Conservation (phyloP, 495 filamentous ascomycete species). For the Aspergillus kassunensis region DNA sequence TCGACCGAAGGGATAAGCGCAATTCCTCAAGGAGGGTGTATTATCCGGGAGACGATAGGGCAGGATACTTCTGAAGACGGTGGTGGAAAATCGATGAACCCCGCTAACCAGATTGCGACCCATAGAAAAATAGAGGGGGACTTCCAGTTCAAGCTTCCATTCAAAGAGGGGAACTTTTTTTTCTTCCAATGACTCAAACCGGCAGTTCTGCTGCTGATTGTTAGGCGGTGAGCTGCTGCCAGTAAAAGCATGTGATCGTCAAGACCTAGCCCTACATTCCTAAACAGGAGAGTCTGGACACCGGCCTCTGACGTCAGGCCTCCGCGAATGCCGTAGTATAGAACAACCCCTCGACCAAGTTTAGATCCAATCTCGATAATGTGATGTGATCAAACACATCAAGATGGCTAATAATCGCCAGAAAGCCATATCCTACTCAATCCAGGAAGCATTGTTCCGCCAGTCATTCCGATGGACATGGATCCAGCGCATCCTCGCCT, state of each 20-base stretch:
- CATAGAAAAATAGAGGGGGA: constrained; percentile 32
- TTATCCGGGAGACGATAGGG: constrained; percentile 14
- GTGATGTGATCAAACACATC: too few relatives aligned
- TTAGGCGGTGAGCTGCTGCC: constrained; percentile 32
- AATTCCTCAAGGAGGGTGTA: constrained; percentile 12
- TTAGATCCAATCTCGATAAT: too few relatives aligned
- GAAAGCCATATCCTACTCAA: constrained; percentile 29
- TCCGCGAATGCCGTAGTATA: constrained; percentile 2
- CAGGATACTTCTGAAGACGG: constrained; percentile 20
- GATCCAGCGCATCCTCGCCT: constrained; percentile 27
- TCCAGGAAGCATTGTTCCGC: constrained; percentile 31
- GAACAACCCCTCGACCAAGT: too few relatives aligned
- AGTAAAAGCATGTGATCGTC: constrained; percentile 1
- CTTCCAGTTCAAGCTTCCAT: constrained; percentile 6
- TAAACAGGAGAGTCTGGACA: background rate
- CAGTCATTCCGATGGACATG: constrained; percentile 24
- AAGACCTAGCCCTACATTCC: constrained; percentile 15
- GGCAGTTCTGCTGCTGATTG: constrained; percentile 13
- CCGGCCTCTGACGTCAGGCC: background rate
- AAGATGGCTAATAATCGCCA: constrained; percentile 32
- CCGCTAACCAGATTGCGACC: constrained; percentile 42
- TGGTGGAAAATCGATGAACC: constrained; percentile 39
- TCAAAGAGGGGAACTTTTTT: constrained; percentile 29
- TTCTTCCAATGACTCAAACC: constrained; percentile 28
- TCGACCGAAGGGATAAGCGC: constrained; percentile 9